Conservation (phyloP, 2,329 filamentous ascomycete genomes). For the Xylariaceae sp. region DNA sequence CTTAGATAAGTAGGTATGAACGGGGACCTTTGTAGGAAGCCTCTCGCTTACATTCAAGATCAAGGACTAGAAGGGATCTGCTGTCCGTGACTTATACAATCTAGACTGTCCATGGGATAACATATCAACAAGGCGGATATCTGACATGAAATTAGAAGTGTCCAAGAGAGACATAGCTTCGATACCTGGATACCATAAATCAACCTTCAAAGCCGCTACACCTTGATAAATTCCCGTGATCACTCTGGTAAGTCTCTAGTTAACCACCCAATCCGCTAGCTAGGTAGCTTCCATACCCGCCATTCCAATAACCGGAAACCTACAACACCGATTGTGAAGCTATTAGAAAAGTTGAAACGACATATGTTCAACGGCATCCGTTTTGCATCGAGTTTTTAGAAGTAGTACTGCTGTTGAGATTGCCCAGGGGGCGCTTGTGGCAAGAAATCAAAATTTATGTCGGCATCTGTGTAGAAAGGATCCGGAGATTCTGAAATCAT, state of each 20-base stretch:
- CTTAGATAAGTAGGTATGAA: slow-evolving; percentile 14
- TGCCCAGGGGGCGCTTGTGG: slow-evolving; percentile 62
- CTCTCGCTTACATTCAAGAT: background rate
- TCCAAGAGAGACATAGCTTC: background rate
- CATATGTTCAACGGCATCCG: no score
- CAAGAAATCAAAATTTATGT: slow-evolving; percentile 64
- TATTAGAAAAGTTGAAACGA: background rate
- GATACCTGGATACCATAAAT: background rate
- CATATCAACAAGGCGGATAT: background rate
- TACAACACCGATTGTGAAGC: background rate
- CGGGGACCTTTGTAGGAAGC: background rate
- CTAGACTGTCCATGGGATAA: background rate
- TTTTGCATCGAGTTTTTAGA: slow-evolving; percentile 37
- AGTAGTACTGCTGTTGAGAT: slow-evolving; percentile 59
- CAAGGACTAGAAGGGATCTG: background rate
- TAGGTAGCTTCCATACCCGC: background rate
- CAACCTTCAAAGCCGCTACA: background rate
- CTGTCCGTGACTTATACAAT: background rate
- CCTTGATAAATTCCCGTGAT: background rate
- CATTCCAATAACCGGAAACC: background rate
- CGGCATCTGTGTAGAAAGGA: slow-evolving; percentile 59
- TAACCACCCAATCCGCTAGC: background rate
- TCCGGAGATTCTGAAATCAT: slow-evolving; percentile 57
- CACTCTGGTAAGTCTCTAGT: background rate
- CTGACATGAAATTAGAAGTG: background rate